Evolutionary conservation across 768 basidiomycete genomes (phyloP).

Genomic region (Lyophyllum shimeji): DNA sequence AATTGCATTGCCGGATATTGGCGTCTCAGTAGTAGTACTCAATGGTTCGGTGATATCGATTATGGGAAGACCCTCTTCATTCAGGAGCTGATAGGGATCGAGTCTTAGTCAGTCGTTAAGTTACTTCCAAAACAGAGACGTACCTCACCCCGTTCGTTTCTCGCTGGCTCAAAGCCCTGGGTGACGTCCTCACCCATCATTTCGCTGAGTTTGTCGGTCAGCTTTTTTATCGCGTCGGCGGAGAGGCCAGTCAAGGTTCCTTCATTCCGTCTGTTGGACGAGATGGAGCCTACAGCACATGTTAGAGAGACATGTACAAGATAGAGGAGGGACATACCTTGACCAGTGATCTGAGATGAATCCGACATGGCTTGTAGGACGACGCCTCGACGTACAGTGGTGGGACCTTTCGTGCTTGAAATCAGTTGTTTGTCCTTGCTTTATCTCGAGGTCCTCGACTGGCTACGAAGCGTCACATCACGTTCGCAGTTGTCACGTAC

Average conservation of each 20-base stretch:
- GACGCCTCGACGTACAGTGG: no score
- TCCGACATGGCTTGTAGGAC: no score
- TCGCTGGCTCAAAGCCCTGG: conserved; percentile 30
- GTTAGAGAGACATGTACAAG: no score
- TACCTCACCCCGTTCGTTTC: conserved; percentile 67
- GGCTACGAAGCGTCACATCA: no score
- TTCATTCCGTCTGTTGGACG: conserved; percentile 30
- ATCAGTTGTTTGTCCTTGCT: no score
- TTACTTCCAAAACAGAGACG: conserved; percentile 24
- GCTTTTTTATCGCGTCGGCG: conserved; percentile 47
- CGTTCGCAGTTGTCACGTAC: no score
- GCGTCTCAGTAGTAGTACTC: conserved; percentile 19
- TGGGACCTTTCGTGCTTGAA: no score
- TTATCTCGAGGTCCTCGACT: no score
- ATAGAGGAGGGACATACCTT: no score
- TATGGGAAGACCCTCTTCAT: conserved; percentile 79
- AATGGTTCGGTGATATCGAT: conserved; percentile 72
- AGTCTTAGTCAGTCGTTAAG: conserved; percentile 20
- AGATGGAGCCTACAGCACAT: background rate
- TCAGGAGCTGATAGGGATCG: conserved; percentile 56
- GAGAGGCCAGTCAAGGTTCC: conserved; percentile 32
- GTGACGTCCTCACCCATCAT: conserved; percentile 47
- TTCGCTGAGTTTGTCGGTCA: conserved; percentile 62
- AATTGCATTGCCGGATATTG: conserved; percentile 14
- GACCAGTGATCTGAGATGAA: no score